Evolutionary conservation across 1,284 basidiomycete species (phyloP).

Genomic region (Blastosporella zonata): DNA sequence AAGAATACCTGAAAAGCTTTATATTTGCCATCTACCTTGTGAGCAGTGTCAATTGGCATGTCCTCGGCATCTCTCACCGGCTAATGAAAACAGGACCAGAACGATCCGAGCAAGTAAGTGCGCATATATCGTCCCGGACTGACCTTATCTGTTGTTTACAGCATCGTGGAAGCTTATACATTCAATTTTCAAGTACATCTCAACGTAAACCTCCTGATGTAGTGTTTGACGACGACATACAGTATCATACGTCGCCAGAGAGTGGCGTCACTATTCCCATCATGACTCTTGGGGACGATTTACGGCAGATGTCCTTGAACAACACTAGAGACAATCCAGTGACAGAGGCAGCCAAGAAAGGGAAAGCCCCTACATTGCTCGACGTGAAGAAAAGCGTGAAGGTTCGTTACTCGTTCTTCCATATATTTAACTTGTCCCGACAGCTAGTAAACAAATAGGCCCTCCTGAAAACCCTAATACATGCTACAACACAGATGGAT

Average conservation of each 20-base stretch:
- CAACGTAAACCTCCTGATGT: too few relatives aligned
- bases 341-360: conserved; percentile 49
- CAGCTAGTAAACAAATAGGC: too few relatives aligned
- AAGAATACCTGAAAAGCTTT: conserved; percentile 73
- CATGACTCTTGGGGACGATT: conserved; percentile 61
- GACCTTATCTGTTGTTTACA: conserved; percentile 26
- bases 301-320: conserved; percentile 48
- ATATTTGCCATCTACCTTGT: conserved; percentile 82
- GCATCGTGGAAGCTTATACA: conserved; percentile 79
- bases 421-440: neutral
- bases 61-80: conserved; percentile 1
- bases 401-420: conserved; percentile 31
- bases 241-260: conserved; percentile 64
- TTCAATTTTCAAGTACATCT: conserved; percentile 69
- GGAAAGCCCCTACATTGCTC: conserved; percentile 60
- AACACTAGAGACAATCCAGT: conserved; percentile 48
- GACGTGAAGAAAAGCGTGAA: conserved; percentile 76
- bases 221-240: conserved; percentile 1
- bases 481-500: conserved; percentile 75
- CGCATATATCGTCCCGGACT: conserved; percentile 23
- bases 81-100: conserved; percentile 52
- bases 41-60: conserved; percentile 21
- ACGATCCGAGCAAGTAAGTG: conserved; percentile 74
- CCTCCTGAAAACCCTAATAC: conserved; percentile 70
- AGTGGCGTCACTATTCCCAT: conserved; percentile 55